These are phyloP conservation scores for Pleurotus giganteus DNA, from an alignment of 768 basidiomycete genomes.

Conservation along the genomic window DNA sequence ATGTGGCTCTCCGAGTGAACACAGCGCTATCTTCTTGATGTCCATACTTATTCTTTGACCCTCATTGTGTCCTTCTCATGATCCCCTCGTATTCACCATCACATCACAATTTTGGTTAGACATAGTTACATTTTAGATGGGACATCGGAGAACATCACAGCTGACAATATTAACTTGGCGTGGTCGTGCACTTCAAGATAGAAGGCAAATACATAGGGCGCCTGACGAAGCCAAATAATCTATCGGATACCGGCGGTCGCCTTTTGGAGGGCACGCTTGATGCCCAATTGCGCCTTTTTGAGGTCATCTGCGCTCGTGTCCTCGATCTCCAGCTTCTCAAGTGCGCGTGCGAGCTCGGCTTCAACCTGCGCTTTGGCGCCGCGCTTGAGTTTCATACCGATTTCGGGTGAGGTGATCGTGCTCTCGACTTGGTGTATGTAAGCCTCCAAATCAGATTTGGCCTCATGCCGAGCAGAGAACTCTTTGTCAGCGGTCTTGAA, in stretches of 20 bases:
- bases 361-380: slow-evolving; percentile 94
- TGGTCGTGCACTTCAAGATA: slow-evolving; percentile 9
- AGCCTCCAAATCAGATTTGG: slow-evolving; percentile 96
- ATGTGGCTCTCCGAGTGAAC: slow-evolving; percentile 78
- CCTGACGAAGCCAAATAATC: slow-evolving; percentile 23
- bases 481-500: slow-evolving; percentile 97
- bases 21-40: slow-evolving; percentile 48
- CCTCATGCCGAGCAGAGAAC: slow-evolving; percentile 96
- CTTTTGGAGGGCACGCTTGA: slow-evolving; percentile 98
- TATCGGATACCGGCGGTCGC: slow-evolving; percentile 88
- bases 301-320: slow-evolving; percentile 92
- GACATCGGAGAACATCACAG: slow-evolving; percentile 5
- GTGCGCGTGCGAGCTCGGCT: slow-evolving; percentile 94
- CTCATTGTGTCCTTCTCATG: not conserved
- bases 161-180: slow-evolving; percentile 1
- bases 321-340: slow-evolving; percentile 98
- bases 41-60: not conserved
- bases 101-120: not conserved
- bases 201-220: slow-evolving; percentile 18
- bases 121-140: not conserved
- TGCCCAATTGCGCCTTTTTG: slow-evolving; percentile 90
- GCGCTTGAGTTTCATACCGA: slow-evolving; percentile 98
- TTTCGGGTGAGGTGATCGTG: slow-evolving; percentile 94
- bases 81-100: not conserved
- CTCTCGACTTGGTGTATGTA: slow-evolving; percentile 97